Evolutionary conservation across 2,329 filamentous ascomycete species (phyloP).

Genomic region (Massarina eburnea): DNA sequence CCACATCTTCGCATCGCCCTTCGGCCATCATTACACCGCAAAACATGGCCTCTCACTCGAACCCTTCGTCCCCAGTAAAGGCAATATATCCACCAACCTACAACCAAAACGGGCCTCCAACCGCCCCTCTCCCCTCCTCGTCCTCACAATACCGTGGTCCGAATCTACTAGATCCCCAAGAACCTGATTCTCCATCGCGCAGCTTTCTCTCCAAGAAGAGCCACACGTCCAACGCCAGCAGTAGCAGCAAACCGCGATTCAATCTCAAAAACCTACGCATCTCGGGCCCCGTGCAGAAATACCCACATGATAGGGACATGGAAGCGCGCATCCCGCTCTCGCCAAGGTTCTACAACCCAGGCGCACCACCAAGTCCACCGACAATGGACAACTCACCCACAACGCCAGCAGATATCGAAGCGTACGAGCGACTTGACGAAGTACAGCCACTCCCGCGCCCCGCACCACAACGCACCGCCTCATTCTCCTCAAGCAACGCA

Average conservation of each 20-base stretch:
- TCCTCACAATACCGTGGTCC: constrained; percentile 10
- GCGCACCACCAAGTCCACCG: constrained; percentile 57
- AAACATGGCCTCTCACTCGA: constrained; percentile 25
- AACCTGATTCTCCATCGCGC: constrained; percentile 29
- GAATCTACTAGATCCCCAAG: constrained; percentile 16
- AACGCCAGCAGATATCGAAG: constrained; percentile 27
- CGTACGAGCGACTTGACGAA: constrained; percentile 37
- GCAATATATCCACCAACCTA: constrained; percentile 52
- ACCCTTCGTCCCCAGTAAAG: constrained; percentile 45
- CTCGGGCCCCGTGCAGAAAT: constrained; percentile 55
- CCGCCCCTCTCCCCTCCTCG: constrained; percentile 22
- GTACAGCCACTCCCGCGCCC: constrained; percentile 41
- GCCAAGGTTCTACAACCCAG: constrained; percentile 58
- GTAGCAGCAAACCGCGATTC: constrained; percentile 40
- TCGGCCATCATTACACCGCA: constrained; percentile 34
- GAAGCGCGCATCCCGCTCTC: constrained; percentile 57
- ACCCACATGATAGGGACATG: constrained; percentile 47
- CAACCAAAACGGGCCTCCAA: constrained; percentile 23
- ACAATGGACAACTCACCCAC: constrained; percentile 38
- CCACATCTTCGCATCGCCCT: constrained; percentile 16
- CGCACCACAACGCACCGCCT: constrained; percentile 32
- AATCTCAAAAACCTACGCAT: constrained; percentile 60
- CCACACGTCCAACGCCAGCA: constrained; percentile 41
- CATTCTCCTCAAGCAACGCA: constrained; percentile 6
- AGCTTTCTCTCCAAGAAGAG: constrained; percentile 40